Evolutionary conservation across 495 filamentous ascomycete genomes (phyloP), one percentile per base, ranked within the genome.

Genomic region (Xylaria nigripes): DNA sequence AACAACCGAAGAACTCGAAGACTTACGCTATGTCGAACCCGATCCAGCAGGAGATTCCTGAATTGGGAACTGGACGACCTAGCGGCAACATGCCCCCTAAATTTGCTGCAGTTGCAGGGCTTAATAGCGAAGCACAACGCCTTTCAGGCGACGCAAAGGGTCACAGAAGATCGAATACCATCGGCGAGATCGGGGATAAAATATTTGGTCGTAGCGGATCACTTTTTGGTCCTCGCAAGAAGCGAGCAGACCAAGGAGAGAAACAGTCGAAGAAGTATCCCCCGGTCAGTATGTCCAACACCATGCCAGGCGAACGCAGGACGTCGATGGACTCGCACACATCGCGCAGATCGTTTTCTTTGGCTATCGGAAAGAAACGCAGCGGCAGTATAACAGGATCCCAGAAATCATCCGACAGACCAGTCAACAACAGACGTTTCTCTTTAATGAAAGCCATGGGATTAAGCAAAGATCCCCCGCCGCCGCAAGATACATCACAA

Each of bases 111-210:
- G 68, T 79, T 16, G 70, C 76, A 2, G 76, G 77, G 15, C 71
- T 80, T 38, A 61, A 56, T 19, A 51, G 22, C n/a, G 36, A 51
- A 16, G 1, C 48, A 32, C 59, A 57, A 38, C 59, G 46, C 25
- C 59, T 61, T 6, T 54, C 63, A 16, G 45, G 47, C 25, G 71
- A 72, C 38, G 59, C 48, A 21, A 88, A 86, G 69, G 83, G 85
- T n/a, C 91, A 96, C 73, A 91, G 89, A 70, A 78, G 91, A 57
- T 95, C 91, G 1, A 95, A 84, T 68, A 96, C 91, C 3, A 83
- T 96, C 60, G 85, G 88, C 32, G 85, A 88, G 53, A 81, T 91
- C 52, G 74, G 82, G 24, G 86, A 86, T 60, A 88, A 85, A 66
- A 70, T 94, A 13, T 87, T 95, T 68, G 82, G 86, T 52, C 83